Conservation (phyloP, 495 filamentous ascomycete genomes). For the Tuber indicum region DNA sequence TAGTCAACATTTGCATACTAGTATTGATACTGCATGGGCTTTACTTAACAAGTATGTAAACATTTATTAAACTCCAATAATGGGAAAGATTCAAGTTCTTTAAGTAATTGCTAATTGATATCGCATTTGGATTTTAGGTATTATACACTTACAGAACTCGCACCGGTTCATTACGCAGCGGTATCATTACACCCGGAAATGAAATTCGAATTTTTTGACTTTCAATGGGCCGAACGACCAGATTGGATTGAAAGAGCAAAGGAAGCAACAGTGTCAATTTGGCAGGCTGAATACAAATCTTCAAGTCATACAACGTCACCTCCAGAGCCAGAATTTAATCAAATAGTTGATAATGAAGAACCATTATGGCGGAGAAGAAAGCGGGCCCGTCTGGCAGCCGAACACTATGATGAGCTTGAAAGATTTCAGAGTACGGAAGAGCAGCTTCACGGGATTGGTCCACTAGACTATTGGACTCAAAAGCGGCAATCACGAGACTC, state of each 20-base stretch:
- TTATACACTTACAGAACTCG: background rate
- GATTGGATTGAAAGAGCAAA: background rate
- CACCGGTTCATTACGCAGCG: background rate
- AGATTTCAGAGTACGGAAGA: no score
- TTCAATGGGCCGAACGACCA: background rate
- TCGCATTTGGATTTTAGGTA: no score
- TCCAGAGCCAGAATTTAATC: no score
- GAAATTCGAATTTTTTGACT: constrained; percentile 7
- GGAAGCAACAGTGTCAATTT: background rate
- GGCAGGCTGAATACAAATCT: background rate
- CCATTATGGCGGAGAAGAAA: background rate
- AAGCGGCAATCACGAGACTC: no score
- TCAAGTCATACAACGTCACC: background rate
- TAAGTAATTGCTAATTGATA: no score
- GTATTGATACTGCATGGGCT: no score
- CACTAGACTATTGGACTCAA: no score
- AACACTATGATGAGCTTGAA: background rate
- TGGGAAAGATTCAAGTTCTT: no score
- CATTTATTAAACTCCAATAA: no score
- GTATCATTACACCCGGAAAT: background rate
- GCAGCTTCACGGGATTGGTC: no score
- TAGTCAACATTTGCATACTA: no score
- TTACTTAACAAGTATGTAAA: no score
- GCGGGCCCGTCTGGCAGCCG: background rate
- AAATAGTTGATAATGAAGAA: background rate